Evolutionary conservation across 2,329 filamentous ascomycete genomes (phyloP).

Genomic region (Botrytis pseudocinerea): DNA sequence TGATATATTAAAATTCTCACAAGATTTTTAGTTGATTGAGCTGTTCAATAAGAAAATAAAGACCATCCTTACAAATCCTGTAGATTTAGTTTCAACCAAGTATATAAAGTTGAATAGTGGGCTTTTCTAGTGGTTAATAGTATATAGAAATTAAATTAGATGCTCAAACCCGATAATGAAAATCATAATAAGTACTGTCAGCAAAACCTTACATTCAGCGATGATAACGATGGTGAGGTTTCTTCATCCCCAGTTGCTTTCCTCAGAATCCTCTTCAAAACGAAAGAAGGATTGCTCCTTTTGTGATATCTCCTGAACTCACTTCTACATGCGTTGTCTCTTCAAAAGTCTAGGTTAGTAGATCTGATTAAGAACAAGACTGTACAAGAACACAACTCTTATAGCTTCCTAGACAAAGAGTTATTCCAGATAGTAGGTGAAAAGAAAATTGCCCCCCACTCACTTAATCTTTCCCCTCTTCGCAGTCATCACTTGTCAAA

Average conservation of each 20-base stretch:
- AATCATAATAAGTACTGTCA: no score
- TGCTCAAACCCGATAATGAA: not conserved
- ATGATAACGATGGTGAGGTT: no score
- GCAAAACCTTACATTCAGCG: not conserved
- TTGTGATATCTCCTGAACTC: rapidly evolving
- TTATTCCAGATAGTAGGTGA: not conserved
- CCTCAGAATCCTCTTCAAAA: not conserved
- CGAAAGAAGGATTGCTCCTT: not conserved
- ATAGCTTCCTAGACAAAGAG: not conserved
- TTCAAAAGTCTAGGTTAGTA: rapidly evolving
- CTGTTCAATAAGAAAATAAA: not conserved
- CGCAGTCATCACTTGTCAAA: not conserved
- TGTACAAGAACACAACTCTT: not conserved
- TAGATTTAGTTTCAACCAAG: no score
- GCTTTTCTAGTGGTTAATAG: not conserved
- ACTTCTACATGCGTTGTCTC: rapidly evolving
- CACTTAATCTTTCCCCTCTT: not conserved
- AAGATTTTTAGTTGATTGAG: no score
- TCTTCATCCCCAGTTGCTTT: not conserved
- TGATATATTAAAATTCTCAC: no score
- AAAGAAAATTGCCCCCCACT: not conserved
- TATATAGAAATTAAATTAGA: rapidly evolving
- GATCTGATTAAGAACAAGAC: not conserved
- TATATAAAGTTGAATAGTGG: not conserved
- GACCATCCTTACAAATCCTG: no score